Percentiles rank a stretch among this genome's conserved stretches.
Conservation (phyloP, 805 yeast species). For the Spathaspora girioi region DNA sequence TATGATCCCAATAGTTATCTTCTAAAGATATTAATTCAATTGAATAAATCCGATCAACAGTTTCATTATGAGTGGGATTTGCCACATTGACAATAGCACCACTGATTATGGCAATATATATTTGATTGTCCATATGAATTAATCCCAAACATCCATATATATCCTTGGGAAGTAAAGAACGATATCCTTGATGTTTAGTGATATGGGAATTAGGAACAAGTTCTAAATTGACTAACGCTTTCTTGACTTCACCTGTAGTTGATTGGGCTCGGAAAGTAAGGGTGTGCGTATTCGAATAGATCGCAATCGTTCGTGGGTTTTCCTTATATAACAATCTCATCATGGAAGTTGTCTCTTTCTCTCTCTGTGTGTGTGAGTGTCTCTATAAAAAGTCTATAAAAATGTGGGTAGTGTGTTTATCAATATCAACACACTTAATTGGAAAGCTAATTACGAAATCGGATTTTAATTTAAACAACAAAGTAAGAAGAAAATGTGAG, state of each 20-base stretch:
- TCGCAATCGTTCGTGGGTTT: constrained; percentile 27
- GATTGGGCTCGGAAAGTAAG: constrained; percentile 21
- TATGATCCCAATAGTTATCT: constrained; percentile 73
- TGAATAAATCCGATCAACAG: constrained; percentile 73
- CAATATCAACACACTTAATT: not conserved
- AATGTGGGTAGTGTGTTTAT: not conserved
- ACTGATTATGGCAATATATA: constrained; percentile 76
- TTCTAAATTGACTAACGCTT: constrained; percentile 46
- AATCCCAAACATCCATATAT: constrained; percentile 76
- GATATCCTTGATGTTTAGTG: constrained; percentile 35
- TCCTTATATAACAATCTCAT: constrained; percentile 32
- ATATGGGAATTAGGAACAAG: constrained; percentile 35
- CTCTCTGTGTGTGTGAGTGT: too few species aligned
- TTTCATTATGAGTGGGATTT: constrained; percentile 72
- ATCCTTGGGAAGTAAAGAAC: constrained; percentile 34
- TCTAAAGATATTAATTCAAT: constrained; percentile 84
- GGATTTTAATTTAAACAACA: not conserved
- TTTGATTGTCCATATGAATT: constrained; percentile 62
- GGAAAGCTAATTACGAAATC: not conserved
- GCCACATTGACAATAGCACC: constrained; percentile 72
- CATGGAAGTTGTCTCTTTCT: not conserved
- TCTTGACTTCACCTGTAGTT: constrained; percentile 11
- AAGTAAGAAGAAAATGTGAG: too few species aligned
- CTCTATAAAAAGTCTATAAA: not conserved
- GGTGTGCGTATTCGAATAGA: constrained; percentile 27